Percentiles rank a stretch among this genome's conserved stretches.
Evolutionary conservation across 1,139 yeast genomes (phyloP).

Genomic region (Diutina mesorugosa): DNA sequence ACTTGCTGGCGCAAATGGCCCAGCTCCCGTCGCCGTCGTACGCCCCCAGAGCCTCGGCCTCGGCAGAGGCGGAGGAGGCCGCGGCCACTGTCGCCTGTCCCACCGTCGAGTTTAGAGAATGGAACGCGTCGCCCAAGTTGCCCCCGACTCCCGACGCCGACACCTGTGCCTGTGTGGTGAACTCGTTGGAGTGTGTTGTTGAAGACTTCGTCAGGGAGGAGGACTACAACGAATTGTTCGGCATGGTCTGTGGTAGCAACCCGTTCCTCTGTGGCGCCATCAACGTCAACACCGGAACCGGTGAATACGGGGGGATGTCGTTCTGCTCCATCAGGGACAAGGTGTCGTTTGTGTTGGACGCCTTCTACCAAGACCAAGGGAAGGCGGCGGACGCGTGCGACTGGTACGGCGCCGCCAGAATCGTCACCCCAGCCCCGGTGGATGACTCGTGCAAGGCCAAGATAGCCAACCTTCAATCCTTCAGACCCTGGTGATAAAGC

Average conservation of each 20-base stretch:
- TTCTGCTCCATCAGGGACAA: slow-evolving; percentile 47
- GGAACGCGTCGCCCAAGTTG: slow-evolving; percentile 40
- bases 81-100: slow-evolving; percentile 33
- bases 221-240: slow-evolving; percentile 35
- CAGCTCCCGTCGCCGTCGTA: slow-evolving; percentile 27
- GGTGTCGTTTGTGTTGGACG: slow-evolving; percentile 49
- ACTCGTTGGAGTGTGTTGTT: slow-evolving; percentile 39
- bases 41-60: slow-evolving; percentile 15
- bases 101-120: slow-evolving; percentile 19
- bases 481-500: not conserved
- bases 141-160: slow-evolving; percentile 61
- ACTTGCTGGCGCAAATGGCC: slow-evolving; percentile 40
- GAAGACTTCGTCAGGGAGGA: slow-evolving; percentile 24
- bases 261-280: slow-evolving; percentile 34
- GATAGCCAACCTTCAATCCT: slow-evolving; percentile 8
- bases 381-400: slow-evolving; percentile 41
- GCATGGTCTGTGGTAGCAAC: slow-evolving; percentile 36
- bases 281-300: slow-evolving; percentile 41
- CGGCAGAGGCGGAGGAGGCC: slow-evolving; percentile 9
- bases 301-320: slow-evolving; percentile 46
- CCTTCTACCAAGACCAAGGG: slow-evolving; percentile 40
- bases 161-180: slow-evolving; percentile 43
- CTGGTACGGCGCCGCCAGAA: slow-evolving; percentile 51
- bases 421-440: slow-evolving; percentile 20
- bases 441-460: slow-evolving; percentile 3